Conservation (phyloP, 2,329 filamentous ascomycete genomes). For the Hymenoscyphus repandus region DNA sequence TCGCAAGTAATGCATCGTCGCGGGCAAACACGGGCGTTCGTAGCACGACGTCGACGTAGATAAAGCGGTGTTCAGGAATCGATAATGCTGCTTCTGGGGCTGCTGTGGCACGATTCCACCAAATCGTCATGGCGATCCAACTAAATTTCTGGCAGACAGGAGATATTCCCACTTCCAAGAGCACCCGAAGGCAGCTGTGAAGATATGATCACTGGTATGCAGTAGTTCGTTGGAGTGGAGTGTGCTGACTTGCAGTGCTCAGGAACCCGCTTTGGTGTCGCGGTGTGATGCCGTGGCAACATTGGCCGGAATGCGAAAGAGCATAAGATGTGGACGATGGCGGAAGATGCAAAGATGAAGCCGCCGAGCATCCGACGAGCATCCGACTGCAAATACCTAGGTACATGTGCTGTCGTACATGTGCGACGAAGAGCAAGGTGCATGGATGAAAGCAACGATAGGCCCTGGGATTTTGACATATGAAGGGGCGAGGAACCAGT, state of each 20-base stretch:
- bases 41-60: conserved; percentile 6
- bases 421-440: no score
- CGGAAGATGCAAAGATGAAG: background rate
- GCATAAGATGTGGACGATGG: no score
- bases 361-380: background rate
- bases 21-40: background rate
- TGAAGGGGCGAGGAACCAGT: background rate
- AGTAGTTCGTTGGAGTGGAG: background rate
- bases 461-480: background rate
- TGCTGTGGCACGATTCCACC: background rate
- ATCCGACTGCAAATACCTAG: background rate
- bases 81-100: background rate
- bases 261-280: conserved; percentile 11
- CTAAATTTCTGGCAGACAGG: background rate
- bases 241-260: conserved; percentile 1
- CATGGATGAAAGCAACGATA: background rate
- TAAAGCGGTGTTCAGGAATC: conserved; percentile 5
- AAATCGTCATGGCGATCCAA: background rate
- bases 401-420: background rate
- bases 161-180: no score
- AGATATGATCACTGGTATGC: background rate
- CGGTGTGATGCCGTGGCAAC: background rate
- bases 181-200: no score
- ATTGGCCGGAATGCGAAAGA: no score
- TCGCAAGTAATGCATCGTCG: background rate